Base-by-base conservation (phyloP, 306 rosid species). In the Ormosia semicastrata region DNA sequence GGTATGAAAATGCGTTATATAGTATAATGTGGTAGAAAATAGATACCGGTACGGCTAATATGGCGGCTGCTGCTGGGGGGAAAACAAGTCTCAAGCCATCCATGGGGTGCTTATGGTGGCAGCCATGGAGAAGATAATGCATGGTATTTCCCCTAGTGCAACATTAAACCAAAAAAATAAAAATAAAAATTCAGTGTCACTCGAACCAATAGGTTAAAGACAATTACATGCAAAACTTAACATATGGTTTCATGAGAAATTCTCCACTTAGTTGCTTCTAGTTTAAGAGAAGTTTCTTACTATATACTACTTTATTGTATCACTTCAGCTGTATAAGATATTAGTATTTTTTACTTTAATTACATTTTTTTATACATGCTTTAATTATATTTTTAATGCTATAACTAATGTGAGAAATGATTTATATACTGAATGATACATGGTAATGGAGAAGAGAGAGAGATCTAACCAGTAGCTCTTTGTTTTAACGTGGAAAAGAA, bases 21-120 rank as follows among this genome's bases (percentile, higher is more conserved):
- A 40, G 3, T 39, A 18, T 39, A 66, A 40, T 30, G 2, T 58
- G 64, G 81, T 39, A 54, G 64, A 77, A 66, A 41, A 41, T 57
- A 71, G 81, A 66, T 88, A 96, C 99, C 9, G 97, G 97, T 4
- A 81, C 0, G 2, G 86, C 85, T 43, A 96, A 50, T 52, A 91
- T 3, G 63, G 92, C 90, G 2, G 99, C 90, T 12, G 91, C 98
- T 72, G 88, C 82, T 0, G 99, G 99, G 37, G 99, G 99, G 41
- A 96, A 93, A 76, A 96, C 99, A 68, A 96, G 99, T 73, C 99
- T 89, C 67, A 89, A 79, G 67, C 97, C 83, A 76, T 96, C 99
- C 98, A 92, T 93, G 11, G 99, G 99, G 75, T 96, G 98, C 85
- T 96, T 96, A 73, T 93, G 99, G 83, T 96, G 99, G 89, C 97